phyloP scores from a whole-genome alignment of 805 yeast species.

The Saccharomycopsis amapae region DNA sequence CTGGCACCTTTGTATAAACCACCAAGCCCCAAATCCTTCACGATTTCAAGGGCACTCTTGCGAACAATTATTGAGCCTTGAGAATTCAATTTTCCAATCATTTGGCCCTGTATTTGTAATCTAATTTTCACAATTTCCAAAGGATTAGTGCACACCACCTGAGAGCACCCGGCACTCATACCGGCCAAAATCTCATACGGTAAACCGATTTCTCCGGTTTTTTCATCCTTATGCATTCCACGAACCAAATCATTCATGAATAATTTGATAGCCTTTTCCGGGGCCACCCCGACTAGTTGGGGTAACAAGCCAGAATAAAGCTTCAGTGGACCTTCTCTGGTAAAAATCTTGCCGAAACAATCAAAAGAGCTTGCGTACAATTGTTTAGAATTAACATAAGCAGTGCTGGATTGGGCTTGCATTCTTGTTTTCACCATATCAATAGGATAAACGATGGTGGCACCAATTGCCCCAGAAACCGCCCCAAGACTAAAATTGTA shows the following conservation, averaged over 20 bases:
- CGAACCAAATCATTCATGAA: conserved; percentile 89
- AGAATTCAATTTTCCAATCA: conserved; percentile 33
- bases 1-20: conserved; percentile 89
- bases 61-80: conserved; percentile 32
- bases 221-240: conserved; percentile 51
- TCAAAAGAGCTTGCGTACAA: conserved; percentile 76
- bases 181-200: conserved; percentile 80
- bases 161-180: conserved; percentile 93
- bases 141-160: conserved; percentile 93
- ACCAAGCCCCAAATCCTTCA: conserved; percentile 67
- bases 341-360: conserved; percentile 72
- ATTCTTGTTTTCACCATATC: conserved; percentile 93
- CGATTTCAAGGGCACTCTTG: conserved; percentile 61
- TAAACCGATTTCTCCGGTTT: conserved; percentile 37
- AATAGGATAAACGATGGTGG: conserved; percentile 95
- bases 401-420: conserved; percentile 83
- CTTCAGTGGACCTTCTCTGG: conserved; percentile 53
- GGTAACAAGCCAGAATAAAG: conserved; percentile 91
- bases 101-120: conserved; percentile 86
- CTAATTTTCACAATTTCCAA: conserved; percentile 92
- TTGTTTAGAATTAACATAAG: conserved; percentile 26
- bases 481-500: conserved; percentile 89
- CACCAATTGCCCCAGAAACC: conserved; percentile 95
- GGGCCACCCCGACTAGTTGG: conserved; percentile 94
- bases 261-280: conserved; percentile 94